Conservation (phyloP, 805 yeast genomes). For the Metschnikowia matae region DNA sequence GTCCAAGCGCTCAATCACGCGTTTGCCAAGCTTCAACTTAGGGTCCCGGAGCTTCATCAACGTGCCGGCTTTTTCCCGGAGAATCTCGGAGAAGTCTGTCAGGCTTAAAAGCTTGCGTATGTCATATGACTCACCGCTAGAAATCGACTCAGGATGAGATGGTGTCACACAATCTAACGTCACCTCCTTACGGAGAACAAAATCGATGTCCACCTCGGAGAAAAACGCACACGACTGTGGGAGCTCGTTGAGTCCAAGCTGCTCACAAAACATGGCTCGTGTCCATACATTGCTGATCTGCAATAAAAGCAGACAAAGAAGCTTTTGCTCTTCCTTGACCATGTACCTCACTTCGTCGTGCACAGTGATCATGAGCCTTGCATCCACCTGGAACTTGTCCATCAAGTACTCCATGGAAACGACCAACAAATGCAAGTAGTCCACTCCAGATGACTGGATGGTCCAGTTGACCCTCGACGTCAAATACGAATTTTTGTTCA, state of each 20-base stretch:
- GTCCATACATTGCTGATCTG: slow-evolving; percentile 96
- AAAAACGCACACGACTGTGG: slow-evolving; percentile 97
- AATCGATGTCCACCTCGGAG: slow-evolving; percentile 88
- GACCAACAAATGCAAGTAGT: slow-evolving; percentile 80
- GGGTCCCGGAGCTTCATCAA: slow-evolving; percentile 11
- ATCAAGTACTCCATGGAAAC: slow-evolving; percentile 83
- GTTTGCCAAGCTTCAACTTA: slow-evolving; percentile 12
- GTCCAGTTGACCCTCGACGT: slow-evolving; percentile 97
- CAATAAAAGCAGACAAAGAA: slow-evolving; percentile 73
- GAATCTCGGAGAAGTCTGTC: slow-evolving; percentile 10
- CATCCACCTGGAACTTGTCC: slow-evolving; percentile 60
- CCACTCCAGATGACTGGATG: slow-evolving; percentile 97
- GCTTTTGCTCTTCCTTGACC: slow-evolving; percentile 67
- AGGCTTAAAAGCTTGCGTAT: slow-evolving; percentile 50
- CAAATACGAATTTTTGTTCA: slow-evolving; percentile 61
- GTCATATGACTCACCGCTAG: slow-evolving; percentile 74
- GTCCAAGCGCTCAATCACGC: slow-evolving; percentile 16
- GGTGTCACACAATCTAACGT: slow-evolving; percentile 88
- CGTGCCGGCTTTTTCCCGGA: slow-evolving; percentile 8
- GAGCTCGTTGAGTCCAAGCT: slow-evolving; percentile 79
- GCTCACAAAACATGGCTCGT: slow-evolving; percentile 90
- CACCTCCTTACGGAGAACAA: slow-evolving; percentile 88
- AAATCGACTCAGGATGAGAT: slow-evolving; percentile 59
- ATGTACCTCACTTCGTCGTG: slow-evolving; percentile 92
- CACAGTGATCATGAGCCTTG: slow-evolving; percentile 79